These are phyloP conservation scores for Ustilago cynodontis DNA, from an alignment of 1,284 basidiomycete species.

Conservation along the genomic window DNA sequence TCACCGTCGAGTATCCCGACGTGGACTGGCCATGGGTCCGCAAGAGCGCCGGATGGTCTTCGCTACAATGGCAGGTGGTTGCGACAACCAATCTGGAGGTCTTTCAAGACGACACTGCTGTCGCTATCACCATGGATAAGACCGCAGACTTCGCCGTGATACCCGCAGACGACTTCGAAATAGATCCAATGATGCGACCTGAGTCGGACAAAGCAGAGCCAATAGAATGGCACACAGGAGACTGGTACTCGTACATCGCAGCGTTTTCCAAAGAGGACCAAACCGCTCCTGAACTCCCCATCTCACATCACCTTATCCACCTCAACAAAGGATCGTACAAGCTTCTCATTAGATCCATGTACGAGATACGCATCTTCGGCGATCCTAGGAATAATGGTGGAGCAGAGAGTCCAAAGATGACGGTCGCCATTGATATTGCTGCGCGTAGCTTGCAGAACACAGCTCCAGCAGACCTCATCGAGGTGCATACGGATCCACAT, in stretches of 20 bases:
- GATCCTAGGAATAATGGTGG: slow-evolving; percentile 29
- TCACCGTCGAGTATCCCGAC: slow-evolving; percentile 29
- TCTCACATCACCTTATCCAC: slow-evolving; percentile 38
- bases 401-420: slow-evolving; percentile 30
- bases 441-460: slow-evolving; percentile 8
- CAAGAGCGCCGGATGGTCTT: slow-evolving; percentile 49
- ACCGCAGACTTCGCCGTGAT: slow-evolving; percentile 49
- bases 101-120: slow-evolving; percentile 15
- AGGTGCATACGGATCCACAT: slow-evolving; percentile 25
- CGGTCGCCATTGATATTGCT: slow-evolving; percentile 38
- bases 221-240: slow-evolving; percentile 52
- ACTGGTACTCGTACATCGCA: slow-evolving; percentile 56
- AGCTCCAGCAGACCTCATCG: not conserved
- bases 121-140: slow-evolving; percentile 40
- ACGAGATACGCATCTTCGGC: slow-evolving; percentile 56
- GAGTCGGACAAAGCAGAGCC: not conserved
- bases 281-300: not conserved
- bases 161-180: not conserved
- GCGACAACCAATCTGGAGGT: slow-evolving; percentile 33
- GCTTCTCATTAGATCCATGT: slow-evolving; percentile 41
- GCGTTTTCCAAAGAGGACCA: slow-evolving; percentile 18
- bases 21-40: slow-evolving; percentile 44
- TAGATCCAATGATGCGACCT: no score
- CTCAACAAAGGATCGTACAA: slow-evolving; percentile 36
- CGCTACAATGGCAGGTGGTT: slow-evolving; percentile 53